phyloP scores from a whole-genome alignment of 176 grass and related monocot species.

The Carex cristatella region DNA sequence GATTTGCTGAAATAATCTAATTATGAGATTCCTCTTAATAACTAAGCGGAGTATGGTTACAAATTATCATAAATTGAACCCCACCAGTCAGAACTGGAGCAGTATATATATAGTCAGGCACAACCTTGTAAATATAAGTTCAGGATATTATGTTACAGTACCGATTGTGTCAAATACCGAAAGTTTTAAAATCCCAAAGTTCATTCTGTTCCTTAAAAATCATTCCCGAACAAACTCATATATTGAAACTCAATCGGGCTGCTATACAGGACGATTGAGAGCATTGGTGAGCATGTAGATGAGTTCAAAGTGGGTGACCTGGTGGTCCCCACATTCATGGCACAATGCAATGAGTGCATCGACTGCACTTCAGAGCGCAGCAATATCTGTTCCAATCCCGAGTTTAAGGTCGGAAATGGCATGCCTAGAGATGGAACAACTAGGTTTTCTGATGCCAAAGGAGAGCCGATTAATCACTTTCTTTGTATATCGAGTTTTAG shows the following conservation, averaged over 20 bases:
- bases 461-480: constrained; percentile 39
- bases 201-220: background rate
- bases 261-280: constrained; percentile 52
- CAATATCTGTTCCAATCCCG: constrained; percentile 43
- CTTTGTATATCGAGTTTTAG: constrained; percentile 61
- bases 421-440: constrained; percentile 67
- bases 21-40: background rate
- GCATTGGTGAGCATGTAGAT: constrained; percentile 50
- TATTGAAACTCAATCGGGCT: no score
- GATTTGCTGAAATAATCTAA: background rate
- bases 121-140: background rate
- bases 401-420: constrained; percentile 13
- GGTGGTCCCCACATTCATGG: constrained; percentile 54
- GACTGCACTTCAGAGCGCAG: constrained; percentile 40
- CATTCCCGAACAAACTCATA: background rate
- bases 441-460: constrained; percentile 44
- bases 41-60: background rate
- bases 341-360: constrained; percentile 45
- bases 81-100: background rate
- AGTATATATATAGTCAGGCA: background rate
- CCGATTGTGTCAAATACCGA: background rate
- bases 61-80: background rate
- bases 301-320: constrained; percentile 44
- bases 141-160: background rate
- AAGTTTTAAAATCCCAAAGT: background rate